A percentile compares a stretch with the other conserved stretches of the same genome.
Evolutionary conservation across 345 rosid species (phyloP).

Genomic region (Melaleuca quinquenervia): DNA sequence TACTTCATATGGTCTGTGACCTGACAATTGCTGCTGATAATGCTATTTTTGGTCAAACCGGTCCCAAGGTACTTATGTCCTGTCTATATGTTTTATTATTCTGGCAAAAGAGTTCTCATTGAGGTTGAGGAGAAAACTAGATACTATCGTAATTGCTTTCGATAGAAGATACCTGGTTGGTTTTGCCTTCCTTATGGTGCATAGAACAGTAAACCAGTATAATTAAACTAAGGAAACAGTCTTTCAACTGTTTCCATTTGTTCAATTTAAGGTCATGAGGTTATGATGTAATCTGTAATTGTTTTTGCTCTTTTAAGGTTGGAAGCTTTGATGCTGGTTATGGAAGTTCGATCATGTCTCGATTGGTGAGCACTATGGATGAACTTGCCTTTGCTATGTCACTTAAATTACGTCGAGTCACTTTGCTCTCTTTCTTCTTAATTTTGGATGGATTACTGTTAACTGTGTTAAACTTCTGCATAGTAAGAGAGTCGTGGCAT

Average conservation of each 20-base stretch:
- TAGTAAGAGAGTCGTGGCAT: not conserved
- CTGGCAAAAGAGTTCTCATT: not conserved
- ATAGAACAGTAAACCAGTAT: not conserved
- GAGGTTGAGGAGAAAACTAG: not conserved
- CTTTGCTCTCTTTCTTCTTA: not conserved
- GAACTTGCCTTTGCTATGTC: not conserved
- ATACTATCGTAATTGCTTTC: not conserved
- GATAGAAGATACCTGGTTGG: not conserved
- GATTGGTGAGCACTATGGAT: slow-evolving; percentile 43
- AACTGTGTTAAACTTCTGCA: not conserved
- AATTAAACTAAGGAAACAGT: not conserved
- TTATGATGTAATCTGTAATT: not conserved
- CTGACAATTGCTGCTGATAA: slow-evolving; percentile 90
- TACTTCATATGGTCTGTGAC: slow-evolving; percentile 93
- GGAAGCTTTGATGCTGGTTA: slow-evolving; percentile 99
- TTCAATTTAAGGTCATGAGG: not conserved
- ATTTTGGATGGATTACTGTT: not conserved
- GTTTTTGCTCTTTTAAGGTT: slow-evolving; percentile 34
- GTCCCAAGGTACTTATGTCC: slow-evolving; percentile 61
- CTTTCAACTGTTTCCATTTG: not conserved
- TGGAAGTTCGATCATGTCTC: slow-evolving; percentile 94
- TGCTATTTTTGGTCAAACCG: slow-evolving; percentile 91
- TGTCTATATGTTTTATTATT: not conserved
- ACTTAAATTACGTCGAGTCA: not conserved
- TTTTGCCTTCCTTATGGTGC: not conserved